These are phyloP conservation scores for Dictyostelium citrinum DNA, from an alignment of 78 protist genomes.

Conservation along the genomic window DNA sequence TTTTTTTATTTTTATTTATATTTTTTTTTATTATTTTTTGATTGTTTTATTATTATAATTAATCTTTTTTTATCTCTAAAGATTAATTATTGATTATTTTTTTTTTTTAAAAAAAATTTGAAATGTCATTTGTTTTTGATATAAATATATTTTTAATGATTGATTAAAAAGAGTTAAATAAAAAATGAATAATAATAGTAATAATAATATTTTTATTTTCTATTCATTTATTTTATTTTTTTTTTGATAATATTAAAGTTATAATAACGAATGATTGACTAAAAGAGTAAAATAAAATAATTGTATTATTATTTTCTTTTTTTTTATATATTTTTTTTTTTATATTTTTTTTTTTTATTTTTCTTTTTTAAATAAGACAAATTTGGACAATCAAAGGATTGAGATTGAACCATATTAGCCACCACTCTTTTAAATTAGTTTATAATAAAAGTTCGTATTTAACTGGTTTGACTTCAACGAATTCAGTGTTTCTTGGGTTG, in stretches of 20 bases:
- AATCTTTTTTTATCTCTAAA: neutral
- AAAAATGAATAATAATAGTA: too few relatives aligned
- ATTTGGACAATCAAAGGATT: neutral
- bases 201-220: too few relatives aligned
- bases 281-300: too few relatives aligned
- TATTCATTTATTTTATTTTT: too few relatives aligned
- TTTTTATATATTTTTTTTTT: neutral
- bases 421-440: neutral
- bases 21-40: neutral
- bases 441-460: constrained; percentile 65
- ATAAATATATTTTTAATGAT: too few relatives aligned
- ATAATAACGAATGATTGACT: too few relatives aligned
- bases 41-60: neutral
- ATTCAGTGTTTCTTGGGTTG: constrained; percentile 69
- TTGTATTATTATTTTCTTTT: neutral
- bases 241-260: too few relatives aligned
- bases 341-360: neutral
- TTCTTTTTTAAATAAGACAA: neutral
- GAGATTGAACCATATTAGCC: neutral
- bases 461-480: constrained; percentile 63
- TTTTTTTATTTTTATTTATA: neutral
- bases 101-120: too few relatives aligned
- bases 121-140: too few relatives aligned
- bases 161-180: too few relatives aligned
- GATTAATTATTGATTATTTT: neutral